A percentile compares a stretch with the other conserved stretches of the same genome.
Evolutionary conservation across 2,329 filamentous ascomycete species (phyloP).

Genomic region (Aspergillus caelatus): DNA sequence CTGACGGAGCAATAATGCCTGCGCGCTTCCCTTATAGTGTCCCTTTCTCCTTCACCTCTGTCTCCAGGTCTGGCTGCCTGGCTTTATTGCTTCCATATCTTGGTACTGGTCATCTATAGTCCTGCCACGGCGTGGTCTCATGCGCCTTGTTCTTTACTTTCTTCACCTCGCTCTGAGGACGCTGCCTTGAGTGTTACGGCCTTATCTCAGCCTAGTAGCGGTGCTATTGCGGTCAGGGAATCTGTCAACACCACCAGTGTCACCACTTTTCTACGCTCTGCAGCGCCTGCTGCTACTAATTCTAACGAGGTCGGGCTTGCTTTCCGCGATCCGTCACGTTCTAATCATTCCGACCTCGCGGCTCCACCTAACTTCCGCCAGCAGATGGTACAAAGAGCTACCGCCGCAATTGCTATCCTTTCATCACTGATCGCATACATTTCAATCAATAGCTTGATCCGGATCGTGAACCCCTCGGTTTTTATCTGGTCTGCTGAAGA

Average conservation of each 20-base stretch:
- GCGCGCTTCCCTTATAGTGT: slow-evolving; percentile 26
- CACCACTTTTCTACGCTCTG: background rate
- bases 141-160: slow-evolving; percentile 2
- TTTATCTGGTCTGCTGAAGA: slow-evolving; percentile 63
- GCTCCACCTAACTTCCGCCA: slow-evolving; percentile 23
- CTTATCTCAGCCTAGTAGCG: background rate
- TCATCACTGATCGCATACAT: slow-evolving; percentile 47
- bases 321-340: slow-evolving; percentile 1
- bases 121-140: background rate
- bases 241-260: slow-evolving; percentile 10
- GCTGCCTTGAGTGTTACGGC: background rate
- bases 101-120: slow-evolving; percentile 10
- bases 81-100: slow-evolving; percentile 15
- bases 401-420: slow-evolving; percentile 42
- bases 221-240: slow-evolving; percentile 14
- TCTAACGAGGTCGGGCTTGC: slow-evolving; percentile 9
- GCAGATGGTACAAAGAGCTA: slow-evolving; percentile 47
- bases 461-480: slow-evolving; percentile 64
- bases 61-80: slow-evolving; percentile 16
- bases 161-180: slow-evolving; percentile 8
- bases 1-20: slow-evolving; percentile 20
- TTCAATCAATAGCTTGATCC: slow-evolving; percentile 53
- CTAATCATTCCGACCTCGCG: slow-evolving; percentile 14
- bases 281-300: slow-evolving; percentile 2
- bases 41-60: slow-evolving; percentile 14